A percentile compares a stretch with the other conserved stretches of the same genome.
Evolutionary conservation across 257 asterid genomes (phyloP).

Genomic region (Petunia secreta): DNA sequence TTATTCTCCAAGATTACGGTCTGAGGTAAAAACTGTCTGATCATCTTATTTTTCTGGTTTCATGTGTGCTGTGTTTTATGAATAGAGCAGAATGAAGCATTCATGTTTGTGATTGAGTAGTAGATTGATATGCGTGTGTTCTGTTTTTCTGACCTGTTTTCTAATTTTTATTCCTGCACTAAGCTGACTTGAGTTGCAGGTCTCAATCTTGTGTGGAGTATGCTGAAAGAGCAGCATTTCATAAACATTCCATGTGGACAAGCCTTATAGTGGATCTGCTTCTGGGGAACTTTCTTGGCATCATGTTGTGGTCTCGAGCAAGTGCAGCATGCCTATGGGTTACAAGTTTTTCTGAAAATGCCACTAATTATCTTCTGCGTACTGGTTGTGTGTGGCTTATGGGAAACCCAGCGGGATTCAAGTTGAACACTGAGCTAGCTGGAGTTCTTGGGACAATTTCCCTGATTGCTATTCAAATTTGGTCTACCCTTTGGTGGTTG

Average conservation of each 20-base stretch:
- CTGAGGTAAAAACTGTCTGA: slow-evolving; percentile 51
- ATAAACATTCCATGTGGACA: slow-evolving; percentile 80
- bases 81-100: not conserved
- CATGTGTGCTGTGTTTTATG: not conserved
- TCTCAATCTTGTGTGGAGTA: slow-evolving; percentile 76
- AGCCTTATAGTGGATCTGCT: slow-evolving; percentile 68
- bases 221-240: slow-evolving; percentile 69
- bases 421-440: slow-evolving; percentile 94
- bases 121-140: not conserved
- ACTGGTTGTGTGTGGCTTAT: slow-evolving; percentile 96
- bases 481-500: slow-evolving; percentile 89
- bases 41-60: not conserved
- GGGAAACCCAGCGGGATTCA: slow-evolving; percentile 99
- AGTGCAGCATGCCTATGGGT: slow-evolving; percentile 55
- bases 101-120: not conserved
- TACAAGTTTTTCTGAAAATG: slow-evolving; percentile 58
- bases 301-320: slow-evolving; percentile 61
- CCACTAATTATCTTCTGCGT: slow-evolving; percentile 81
- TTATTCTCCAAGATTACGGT: slow-evolving; percentile 67
- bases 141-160: not conserved
- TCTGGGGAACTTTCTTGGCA: slow-evolving; percentile 78
- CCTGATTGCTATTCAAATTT: slow-evolving; percentile 78
- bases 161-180: not conserved
- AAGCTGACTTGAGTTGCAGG: slow-evolving; percentile 44
- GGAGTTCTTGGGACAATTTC: slow-evolving; percentile 92